Evolutionary conservation across 2,329 filamentous ascomycete genomes (phyloP).

Genomic region (Cladosporium velox): DNA sequence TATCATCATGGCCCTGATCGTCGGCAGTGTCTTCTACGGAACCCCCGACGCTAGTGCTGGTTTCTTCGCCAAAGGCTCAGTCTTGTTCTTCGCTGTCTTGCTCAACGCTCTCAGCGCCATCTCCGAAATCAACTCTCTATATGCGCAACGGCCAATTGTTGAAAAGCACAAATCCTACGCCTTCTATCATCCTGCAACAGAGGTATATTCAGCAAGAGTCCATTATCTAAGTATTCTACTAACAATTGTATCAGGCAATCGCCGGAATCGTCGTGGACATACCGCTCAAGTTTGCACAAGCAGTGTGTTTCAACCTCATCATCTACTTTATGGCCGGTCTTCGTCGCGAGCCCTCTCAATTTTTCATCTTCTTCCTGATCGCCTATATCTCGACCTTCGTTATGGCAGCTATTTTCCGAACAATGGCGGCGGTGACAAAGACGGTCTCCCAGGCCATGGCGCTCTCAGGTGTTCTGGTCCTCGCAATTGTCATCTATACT

Average conservation of each 20-base stretch:
- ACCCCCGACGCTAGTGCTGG: conserved; percentile 52
- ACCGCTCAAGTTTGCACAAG: conserved; percentile 58
- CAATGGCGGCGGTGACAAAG: conserved; percentile 65
- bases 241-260: conserved; percentile 48
- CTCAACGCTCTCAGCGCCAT: conserved; percentile 62
- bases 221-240: not conserved
- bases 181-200: conserved; percentile 37
- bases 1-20: conserved; percentile 60
- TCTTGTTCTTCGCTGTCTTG: conserved; percentile 62
- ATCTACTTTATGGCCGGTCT: conserved; percentile 61
- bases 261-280: conserved; percentile 59
- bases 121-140: conserved; percentile 67
- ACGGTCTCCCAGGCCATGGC: conserved; percentile 69
- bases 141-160: conserved; percentile 50
- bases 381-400: conserved; percentile 59
- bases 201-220: not conserved
- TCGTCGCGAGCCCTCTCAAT: conserved; percentile 43
- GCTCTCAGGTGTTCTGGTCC: conserved; percentile 54
- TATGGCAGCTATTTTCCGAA: conserved; percentile 61
- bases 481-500: conserved; percentile 65
- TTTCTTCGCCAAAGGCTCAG: conserved; percentile 58
- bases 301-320: conserved; percentile 56
- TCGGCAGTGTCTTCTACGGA: conserved; percentile 62
- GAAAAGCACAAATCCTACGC: conserved; percentile 51
- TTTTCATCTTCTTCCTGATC: conserved; percentile 67